Conservation (phyloP, 2,329 filamentous ascomycete species). For the Mycocentrospora acerina region DNA sequence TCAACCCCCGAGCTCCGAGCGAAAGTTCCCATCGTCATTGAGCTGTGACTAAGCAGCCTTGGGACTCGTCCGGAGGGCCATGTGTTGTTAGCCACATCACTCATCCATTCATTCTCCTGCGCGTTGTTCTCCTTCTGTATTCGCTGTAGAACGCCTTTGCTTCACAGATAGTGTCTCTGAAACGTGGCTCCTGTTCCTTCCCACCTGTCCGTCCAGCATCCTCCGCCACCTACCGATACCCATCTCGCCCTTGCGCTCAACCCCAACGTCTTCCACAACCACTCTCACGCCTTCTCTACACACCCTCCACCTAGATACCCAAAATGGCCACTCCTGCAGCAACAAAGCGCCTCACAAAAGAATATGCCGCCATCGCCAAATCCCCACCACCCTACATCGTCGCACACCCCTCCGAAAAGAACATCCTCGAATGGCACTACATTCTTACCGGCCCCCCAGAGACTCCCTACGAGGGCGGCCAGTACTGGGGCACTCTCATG, state of each 20-base stretch:
- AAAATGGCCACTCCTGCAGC: slow-evolving; percentile 44
- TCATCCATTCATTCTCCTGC: no score
- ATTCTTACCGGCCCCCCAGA: slow-evolving; percentile 92
- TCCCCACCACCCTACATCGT: slow-evolving; percentile 87
- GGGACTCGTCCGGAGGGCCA: no score
- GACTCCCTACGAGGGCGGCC: slow-evolving; percentile 90
- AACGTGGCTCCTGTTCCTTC: background rate
- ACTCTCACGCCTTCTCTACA: slow-evolving; percentile 4
- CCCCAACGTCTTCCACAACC: background rate
- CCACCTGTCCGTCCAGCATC: background rate
- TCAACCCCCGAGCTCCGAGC: background rate
- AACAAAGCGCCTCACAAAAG: slow-evolving; percentile 56
- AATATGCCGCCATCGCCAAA: slow-evolving; percentile 65
- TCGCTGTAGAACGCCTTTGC: background rate
- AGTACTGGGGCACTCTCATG: slow-evolving; percentile 97
- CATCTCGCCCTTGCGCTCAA: background rate
- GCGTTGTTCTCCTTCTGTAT: no score
- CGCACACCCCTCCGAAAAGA: slow-evolving; percentile 85
- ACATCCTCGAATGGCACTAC: slow-evolving; percentile 95
- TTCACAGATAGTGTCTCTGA: background rate
- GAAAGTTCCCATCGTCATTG: slow-evolving; percentile 1
- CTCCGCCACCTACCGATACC: background rate
- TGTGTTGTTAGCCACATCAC: no score
- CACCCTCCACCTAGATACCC: slow-evolving; percentile 4
- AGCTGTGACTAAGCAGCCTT: no score